Evolutionary conservation across 108 stramenopile species (phyloP).

Genomic region (Skeletonema marinoi): DNA sequence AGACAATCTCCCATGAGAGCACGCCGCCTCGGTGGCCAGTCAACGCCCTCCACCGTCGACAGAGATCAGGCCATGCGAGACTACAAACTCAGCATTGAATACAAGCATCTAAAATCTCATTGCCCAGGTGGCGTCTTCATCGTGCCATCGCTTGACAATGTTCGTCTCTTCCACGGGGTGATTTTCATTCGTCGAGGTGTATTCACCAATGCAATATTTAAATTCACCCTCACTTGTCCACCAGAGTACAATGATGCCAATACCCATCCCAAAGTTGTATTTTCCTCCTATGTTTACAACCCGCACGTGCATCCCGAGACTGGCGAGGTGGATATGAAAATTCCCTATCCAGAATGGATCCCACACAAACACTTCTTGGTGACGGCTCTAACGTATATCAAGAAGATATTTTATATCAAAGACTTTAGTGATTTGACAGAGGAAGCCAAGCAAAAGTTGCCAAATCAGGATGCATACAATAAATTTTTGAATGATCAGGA

Average conservation of each 20-base stretch:
- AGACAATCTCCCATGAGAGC: slow-evolving; percentile 18
- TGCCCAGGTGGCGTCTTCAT: slow-evolving; percentile 94
- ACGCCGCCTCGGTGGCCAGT: slow-evolving; percentile 6
- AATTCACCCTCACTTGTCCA: slow-evolving; percentile 86
- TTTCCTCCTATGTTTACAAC: slow-evolving; percentile 85
- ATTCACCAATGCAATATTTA: slow-evolving; percentile 94
- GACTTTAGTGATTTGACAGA: slow-evolving; percentile 63
- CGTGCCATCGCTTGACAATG: slow-evolving; percentile 77
- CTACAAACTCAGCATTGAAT: slow-evolving; percentile 95
- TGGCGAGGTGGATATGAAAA: slow-evolving; percentile 82
- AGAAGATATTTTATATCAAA: slow-evolving; percentile 96
- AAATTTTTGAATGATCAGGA: slow-evolving; percentile 59
- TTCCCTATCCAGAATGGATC: slow-evolving; percentile 88
- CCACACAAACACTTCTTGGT: slow-evolving; percentile 88
- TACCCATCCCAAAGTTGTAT: slow-evolving; percentile 82
- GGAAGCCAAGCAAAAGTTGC: slow-evolving; percentile 19
- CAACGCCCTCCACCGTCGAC: slow-evolving; percentile 59
- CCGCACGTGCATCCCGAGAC: slow-evolving; percentile 87
- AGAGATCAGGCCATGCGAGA: slow-evolving; percentile 89
- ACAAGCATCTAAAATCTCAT: slow-evolving; percentile 90
- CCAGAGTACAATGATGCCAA: slow-evolving; percentile 86
- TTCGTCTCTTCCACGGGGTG: slow-evolving; percentile 89
- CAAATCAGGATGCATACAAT: slow-evolving; percentile 68
- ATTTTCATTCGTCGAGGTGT: slow-evolving; percentile 92
- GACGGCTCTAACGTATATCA: slow-evolving; percentile 94